Percentiles rank a stretch among this genome's conserved stretches.
Evolutionary conservation across 257 asterid genomes (phyloP).

Genomic region (Rauvolfia tetraphylla): DNA sequence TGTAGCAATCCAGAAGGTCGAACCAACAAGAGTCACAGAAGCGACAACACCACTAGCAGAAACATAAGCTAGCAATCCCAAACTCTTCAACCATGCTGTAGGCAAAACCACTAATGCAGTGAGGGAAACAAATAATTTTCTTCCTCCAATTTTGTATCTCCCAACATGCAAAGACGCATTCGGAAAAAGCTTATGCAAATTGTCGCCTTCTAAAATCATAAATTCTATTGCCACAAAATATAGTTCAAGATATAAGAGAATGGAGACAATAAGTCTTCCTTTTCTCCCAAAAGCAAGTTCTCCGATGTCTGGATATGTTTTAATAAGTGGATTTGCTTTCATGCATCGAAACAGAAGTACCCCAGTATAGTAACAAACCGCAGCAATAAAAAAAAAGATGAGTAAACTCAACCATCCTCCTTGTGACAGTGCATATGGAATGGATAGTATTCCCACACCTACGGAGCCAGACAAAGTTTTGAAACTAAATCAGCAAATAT

Average conservation of each 20-base stretch:
- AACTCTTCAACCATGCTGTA: constrained; percentile 41
- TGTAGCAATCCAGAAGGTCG: not conserved
- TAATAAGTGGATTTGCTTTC: constrained; percentile 32
- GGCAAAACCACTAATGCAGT: constrained; percentile 34
- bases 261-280: constrained; percentile 34
- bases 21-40: too few relatives aligned
- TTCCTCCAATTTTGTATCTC: constrained; percentile 28
- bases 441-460: constrained; percentile 52
- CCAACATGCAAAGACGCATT: constrained; percentile 19
- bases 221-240: constrained; percentile 49
- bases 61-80: constrained; percentile 44
- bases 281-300: constrained; percentile 41
- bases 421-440: constrained; percentile 48
- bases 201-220: too few relatives aligned
- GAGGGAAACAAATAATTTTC: constrained; percentile 30
- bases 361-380: constrained; percentile 42
- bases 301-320: constrained; percentile 52
- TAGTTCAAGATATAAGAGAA: constrained; percentile 42
- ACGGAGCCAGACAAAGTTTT: not conserved
- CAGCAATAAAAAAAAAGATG: constrained; percentile 26
- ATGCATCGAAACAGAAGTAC: constrained; percentile 22
- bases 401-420: constrained; percentile 49
- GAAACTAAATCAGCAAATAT: too few relatives aligned
- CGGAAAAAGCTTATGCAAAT: constrained; percentile 3
- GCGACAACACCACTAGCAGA: constrained; percentile 38